phyloP scores from a whole-genome alignment of 2,329 filamentous ascomycete species.

The Curvularia sp. region DNA sequence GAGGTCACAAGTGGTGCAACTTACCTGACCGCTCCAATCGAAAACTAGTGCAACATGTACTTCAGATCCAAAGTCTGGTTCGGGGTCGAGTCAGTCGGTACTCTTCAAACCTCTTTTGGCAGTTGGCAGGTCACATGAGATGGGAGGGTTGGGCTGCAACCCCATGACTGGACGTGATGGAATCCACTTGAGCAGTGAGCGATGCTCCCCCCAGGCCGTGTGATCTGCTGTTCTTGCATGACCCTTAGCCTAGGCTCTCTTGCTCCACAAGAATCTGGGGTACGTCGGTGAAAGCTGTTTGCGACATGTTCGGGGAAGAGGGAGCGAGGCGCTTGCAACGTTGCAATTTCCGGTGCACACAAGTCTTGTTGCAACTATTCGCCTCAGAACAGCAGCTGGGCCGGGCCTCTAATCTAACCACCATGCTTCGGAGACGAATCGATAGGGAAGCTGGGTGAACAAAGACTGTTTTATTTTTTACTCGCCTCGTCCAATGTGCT shows the following conservation, averaged over 20 bases:
- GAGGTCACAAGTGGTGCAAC: constrained; percentile 10
- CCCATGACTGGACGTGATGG: constrained; percentile 33
- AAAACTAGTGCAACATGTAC: constrained; percentile 2
- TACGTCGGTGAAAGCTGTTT: constrained; percentile 9
- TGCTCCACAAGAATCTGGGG: constrained; percentile 22
- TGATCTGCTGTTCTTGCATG: constrained; percentile 31
- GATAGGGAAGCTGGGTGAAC: background rate
- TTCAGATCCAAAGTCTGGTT: constrained; percentile 4
- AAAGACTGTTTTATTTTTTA: background rate
- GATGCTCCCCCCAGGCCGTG: constrained; percentile 25
- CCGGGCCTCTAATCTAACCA: constrained; percentile 23
- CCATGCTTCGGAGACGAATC: constrained; percentile 5
- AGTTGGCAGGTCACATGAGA: constrained; percentile 21
- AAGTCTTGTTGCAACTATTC: background rate
- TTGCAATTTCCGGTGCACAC: constrained; percentile 33
- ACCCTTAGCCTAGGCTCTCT: constrained; percentile 14
- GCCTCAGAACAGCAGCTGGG: constrained; percentile 22
- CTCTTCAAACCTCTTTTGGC: background rate
- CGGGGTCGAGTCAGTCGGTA: constrained; percentile 3
- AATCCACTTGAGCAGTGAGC: constrained; percentile 24
- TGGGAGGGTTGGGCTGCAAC: constrained; percentile 17
- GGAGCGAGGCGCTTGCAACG: constrained; percentile 4
- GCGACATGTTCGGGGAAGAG: constrained; percentile 22
- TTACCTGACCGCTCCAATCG: constrained; percentile 3
- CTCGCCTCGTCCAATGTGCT: constrained; percentile 10